These are phyloP conservation scores for Diaporthe sp. DNA, from an alignment of 2,329 filamentous ascomycete species.

Conservation along the genomic window DNA sequence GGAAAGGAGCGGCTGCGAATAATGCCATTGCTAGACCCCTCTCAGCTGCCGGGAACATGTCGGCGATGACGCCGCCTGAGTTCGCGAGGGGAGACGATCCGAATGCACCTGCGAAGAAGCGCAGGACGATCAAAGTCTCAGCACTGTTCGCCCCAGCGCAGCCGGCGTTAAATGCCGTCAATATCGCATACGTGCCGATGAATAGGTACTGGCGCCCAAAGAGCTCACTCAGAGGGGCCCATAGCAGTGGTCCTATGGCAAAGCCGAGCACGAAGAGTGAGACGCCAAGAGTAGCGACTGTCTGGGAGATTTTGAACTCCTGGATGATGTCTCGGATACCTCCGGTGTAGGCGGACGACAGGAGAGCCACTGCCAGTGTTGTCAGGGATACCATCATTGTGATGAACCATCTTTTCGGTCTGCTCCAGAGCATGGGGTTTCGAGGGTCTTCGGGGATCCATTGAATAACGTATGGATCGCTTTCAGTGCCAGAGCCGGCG, in stretches of 20 bases:
- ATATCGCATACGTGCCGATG: slow-evolving; percentile 64
- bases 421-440: slow-evolving; percentile 60
- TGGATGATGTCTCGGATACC: slow-evolving; percentile 60
- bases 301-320: slow-evolving; percentile 58
- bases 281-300: slow-evolving; percentile 66
- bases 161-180: slow-evolving; percentile 71
- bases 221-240: slow-evolving; percentile 72
- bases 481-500: slow-evolving; percentile 59
- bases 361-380: slow-evolving; percentile 64
- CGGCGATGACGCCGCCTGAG: slow-evolving; percentile 71
- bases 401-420: slow-evolving; percentile 27
- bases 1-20: slow-evolving; percentile 72
- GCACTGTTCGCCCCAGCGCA: slow-evolving; percentile 68
- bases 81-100: slow-evolving; percentile 72
- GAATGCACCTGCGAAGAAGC: slow-evolving; percentile 75
- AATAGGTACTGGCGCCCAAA: slow-evolving; percentile 71
- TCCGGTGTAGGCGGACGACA: slow-evolving; percentile 71
- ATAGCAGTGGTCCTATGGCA: slow-evolving; percentile 70
- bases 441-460: slow-evolving; percentile 63
- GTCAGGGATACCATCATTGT: slow-evolving; percentile 29
- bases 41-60: slow-evolving; percentile 67
- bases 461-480: slow-evolving; percentile 63
- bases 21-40: slow-evolving; percentile 68
- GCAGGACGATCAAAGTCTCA: slow-evolving; percentile 69
- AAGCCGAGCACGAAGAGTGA: slow-evolving; percentile 74